phyloP scores from a whole-genome alignment of 805 yeast genomes.

The Wickerhamiella lipophila region DNA sequence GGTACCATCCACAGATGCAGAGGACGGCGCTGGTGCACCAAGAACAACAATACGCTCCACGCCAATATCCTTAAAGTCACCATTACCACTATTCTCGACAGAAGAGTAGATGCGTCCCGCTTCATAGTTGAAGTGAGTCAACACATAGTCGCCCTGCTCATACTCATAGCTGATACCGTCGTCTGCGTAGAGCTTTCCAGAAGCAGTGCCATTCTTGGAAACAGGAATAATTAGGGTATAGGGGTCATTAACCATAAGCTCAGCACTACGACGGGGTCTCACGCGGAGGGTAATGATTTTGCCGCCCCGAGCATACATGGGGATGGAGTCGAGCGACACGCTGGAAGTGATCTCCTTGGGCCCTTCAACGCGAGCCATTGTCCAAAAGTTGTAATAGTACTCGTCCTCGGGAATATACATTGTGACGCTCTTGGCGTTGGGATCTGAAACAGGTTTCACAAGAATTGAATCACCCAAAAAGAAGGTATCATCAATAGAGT shows the following conservation, averaged over 20 bases:
- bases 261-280: conserved; percentile 68
- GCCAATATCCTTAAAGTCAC: conserved; percentile 9
- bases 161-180: conserved; percentile 69
- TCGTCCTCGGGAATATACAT: conserved; percentile 40
- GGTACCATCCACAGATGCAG: conserved; percentile 23
- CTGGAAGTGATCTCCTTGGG: conserved; percentile 20
- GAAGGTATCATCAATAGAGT: conserved; percentile 68
- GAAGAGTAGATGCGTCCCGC: conserved; percentile 21
- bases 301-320: conserved; percentile 71
- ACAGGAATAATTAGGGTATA: conserved; percentile 60
- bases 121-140: conserved; percentile 30
- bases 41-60: conserved; percentile 23
- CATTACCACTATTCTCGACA: conserved; percentile 13
- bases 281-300: conserved; percentile 53
- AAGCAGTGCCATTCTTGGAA: conserved; percentile 36
- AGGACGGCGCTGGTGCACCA: conserved; percentile 28
- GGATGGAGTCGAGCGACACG: conserved; percentile 48
- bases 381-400: conserved; percentile 29
- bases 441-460: conserved; percentile 66
- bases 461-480: conserved; percentile 56
- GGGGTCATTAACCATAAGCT: conserved; percentile 66
- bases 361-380: conserved; percentile 15
- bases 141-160: conserved; percentile 38
- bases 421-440: conserved; percentile 32
- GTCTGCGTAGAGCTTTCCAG: conserved; percentile 57